Evolutionary conservation across 306 rosid species (phyloP), one percentile per base, ranked within the genome.

Genomic region (Aeschynomene evenia): DNA sequence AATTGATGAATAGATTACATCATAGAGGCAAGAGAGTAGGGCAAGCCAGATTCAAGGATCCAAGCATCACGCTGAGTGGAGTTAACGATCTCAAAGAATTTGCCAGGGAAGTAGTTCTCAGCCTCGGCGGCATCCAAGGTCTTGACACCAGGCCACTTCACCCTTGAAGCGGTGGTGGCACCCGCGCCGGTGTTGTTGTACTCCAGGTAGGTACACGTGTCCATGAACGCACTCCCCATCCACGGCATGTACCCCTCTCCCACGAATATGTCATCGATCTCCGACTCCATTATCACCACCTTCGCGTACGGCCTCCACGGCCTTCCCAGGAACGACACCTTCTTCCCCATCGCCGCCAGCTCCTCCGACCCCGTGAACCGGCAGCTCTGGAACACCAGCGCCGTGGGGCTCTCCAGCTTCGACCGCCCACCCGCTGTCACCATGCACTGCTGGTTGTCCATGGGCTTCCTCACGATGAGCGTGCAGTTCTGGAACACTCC

Each of bases 351-450:
- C 20, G 18, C 22, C 0, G 5, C 0, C 0, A 66, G 1, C 0
- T 3, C 75, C 0, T 80, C 71, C 4, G 79, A 91, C 0, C 85
- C 86, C 0, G 80, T 34, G 68, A 91, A 87, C 1, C 13, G 54
- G 68, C 97, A 88, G 73, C 78, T 79, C 33, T 84, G 89, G 82
- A 94, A 81, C 9, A 89, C 73, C 6, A 85, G 36, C 0, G 31
- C 97, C 0, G 78, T 51, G 0, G 88, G 85, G 36, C 83, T 71
- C 3, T 83, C 83, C 0, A n/a, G 6, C 6, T 85, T 79, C 0
- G n/a, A 1, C 45, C 95, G 84, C 0, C 95, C 99, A 0, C 91
- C 95, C 0, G 99, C 96, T 0, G 95, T 82, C 4, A 91, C 91
- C 64, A 85, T 78, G 85, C 87, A 78, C 6, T 68, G 43, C 15